These are phyloP conservation scores for Bacidia rubella DNA, from an alignment of 495 filamentous ascomycete species.

Conservation along the genomic window DNA sequence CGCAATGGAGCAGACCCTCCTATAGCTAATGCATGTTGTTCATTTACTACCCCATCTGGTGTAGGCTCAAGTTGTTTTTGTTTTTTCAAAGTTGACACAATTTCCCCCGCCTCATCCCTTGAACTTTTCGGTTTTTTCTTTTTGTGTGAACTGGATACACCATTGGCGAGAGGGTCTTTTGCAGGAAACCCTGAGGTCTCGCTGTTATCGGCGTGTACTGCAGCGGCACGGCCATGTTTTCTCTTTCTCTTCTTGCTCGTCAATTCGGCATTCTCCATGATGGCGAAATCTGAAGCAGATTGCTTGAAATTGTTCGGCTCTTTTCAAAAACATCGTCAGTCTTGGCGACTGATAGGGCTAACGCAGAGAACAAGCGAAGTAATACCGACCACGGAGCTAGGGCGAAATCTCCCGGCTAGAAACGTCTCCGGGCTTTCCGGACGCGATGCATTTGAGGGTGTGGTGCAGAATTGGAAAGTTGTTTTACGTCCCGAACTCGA, in stretches of 20 bases:
- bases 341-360: no score
- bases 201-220: neutral
- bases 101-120: neutral
- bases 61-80: neutral
- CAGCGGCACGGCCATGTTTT: slow-evolving; percentile 28
- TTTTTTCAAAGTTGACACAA: neutral
- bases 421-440: no score
- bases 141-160: neutral
- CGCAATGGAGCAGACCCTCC: neutral
- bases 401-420: no score
- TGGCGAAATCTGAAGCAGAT: neutral
- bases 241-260: slow-evolving; percentile 57
- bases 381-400: no score
- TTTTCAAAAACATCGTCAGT: no score
- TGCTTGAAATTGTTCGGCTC: no score
- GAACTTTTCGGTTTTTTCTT: neutral
- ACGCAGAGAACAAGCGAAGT: no score
- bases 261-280: slow-evolving; percentile 39
- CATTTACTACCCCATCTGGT: neutral
- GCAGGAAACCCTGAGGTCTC: neutral
- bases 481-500: no score
- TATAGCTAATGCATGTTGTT: neutral
- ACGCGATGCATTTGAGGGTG: no score
- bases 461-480: no score
- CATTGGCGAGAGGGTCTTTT: neutral